These are phyloP conservation scores for Mesotaenium endlicherianum DNA, from an alignment of 139 green algal genomes.

Conservation along the genomic window DNA sequence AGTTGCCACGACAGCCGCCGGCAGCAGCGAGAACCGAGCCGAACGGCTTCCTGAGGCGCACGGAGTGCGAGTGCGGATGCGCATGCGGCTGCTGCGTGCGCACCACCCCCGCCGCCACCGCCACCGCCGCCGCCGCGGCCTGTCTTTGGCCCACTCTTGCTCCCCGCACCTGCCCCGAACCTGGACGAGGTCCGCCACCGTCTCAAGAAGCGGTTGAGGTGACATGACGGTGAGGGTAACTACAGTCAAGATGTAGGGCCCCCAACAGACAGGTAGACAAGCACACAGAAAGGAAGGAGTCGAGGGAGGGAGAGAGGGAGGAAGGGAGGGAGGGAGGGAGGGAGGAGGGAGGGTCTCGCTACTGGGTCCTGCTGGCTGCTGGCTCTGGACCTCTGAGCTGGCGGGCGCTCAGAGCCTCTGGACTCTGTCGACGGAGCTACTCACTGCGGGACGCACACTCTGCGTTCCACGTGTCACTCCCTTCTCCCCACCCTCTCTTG, in stretches of 20 bases:
- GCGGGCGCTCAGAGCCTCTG: not conserved
- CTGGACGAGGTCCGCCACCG: not conserved
- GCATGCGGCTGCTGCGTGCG: too few relatives aligned
- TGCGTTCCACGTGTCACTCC: too few relatives aligned
- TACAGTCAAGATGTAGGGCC: not conserved
- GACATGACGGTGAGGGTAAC: not conserved
- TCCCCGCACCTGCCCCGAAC: not conserved
- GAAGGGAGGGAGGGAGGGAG: not conserved
- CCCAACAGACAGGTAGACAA: not conserved
- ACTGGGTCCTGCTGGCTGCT: not conserved
- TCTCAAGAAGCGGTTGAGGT: not conserved
- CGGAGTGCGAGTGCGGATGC: too few relatives aligned
- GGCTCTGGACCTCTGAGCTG: not conserved
- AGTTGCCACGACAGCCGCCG: too few relatives aligned
- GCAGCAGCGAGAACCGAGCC: too few relatives aligned
- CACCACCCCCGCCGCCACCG: too few relatives aligned
- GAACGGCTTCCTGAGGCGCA: too few relatives aligned
- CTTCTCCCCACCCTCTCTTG: too few relatives aligned
- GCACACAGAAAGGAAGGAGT: not conserved
- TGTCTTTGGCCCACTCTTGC: not conserved
- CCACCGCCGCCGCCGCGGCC: not conserved
- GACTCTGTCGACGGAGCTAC: not conserved
- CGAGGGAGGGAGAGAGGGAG: not conserved
- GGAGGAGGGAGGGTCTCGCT: not conserved
- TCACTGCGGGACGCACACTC: too few relatives aligned